Percentiles rank a stretch among this genome's conserved stretches.
phyloP scores from a whole-genome alignment of 2,329 filamentous ascomycete genomes.

The Arthroderma sp. region DNA sequence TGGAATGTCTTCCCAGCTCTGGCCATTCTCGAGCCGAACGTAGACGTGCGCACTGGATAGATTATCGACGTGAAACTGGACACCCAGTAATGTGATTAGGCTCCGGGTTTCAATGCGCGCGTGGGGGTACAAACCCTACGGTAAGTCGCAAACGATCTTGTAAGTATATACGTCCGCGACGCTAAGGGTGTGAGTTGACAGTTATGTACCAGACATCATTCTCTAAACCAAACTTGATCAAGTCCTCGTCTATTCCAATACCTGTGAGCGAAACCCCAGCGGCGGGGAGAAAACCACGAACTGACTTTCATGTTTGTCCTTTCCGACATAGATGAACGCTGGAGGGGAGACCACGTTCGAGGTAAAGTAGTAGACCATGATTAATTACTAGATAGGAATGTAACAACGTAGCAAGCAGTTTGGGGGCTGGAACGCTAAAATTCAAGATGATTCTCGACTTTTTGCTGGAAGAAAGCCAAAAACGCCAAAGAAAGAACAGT shows the following conservation, averaged over 20 bases:
- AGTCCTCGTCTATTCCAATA: conserved; percentile 62
- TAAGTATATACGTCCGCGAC: too few relatives aligned
- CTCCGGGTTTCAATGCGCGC: too few relatives aligned
- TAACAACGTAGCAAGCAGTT: too few relatives aligned
- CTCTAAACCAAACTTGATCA: conserved; percentile 89
- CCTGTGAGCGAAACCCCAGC: neutral
- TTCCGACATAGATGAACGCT: conserved; percentile 89
- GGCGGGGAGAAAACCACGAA: conserved; percentile 4
- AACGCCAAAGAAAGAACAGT: too few relatives aligned
- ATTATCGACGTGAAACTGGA: conserved; percentile 91
- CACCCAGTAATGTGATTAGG: neutral
- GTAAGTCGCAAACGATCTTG: too few relatives aligned
- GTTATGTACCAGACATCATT: conserved; percentile 72
- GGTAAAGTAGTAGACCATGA: conserved; percentile 92
- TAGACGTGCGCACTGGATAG: conserved; percentile 95
- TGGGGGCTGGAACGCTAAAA: too few relatives aligned
- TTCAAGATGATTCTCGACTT: too few relatives aligned
- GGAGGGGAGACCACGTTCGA: conserved; percentile 70
- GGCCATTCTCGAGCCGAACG: conserved; percentile 63
- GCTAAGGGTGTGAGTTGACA: too few relatives aligned
- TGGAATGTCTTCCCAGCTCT: conserved; percentile 74
- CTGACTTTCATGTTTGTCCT: conserved; percentile 97
- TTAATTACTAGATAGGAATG: too few relatives aligned
- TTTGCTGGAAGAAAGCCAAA: too few relatives aligned
- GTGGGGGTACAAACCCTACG: too few relatives aligned